These are phyloP conservation scores for Magnaporthiopsis incrustans DNA, from an alignment of 2,329 filamentous ascomycete species.

Conservation along the genomic window DNA sequence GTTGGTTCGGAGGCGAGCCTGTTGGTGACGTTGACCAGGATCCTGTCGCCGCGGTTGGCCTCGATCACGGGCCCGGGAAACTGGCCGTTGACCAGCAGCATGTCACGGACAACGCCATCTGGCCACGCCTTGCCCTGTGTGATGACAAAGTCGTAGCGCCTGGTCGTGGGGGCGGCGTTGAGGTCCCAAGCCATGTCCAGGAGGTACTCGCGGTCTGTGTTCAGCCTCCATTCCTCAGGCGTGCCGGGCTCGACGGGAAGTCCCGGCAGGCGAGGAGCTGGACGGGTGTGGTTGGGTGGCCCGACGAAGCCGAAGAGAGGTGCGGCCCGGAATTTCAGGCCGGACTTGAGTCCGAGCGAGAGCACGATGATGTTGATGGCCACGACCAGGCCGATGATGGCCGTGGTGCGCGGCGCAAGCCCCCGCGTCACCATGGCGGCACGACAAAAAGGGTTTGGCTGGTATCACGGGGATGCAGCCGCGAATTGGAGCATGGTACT, in stretches of 20 bases:
- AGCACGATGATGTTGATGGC: conserved; percentile 5
- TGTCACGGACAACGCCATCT: conserved; percentile 9
- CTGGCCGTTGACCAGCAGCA: conserved; percentile 57
- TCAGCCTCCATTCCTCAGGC: conserved; percentile 10
- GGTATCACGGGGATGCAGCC: not conserved
- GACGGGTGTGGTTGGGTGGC: not conserved
- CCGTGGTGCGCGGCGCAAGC: conserved; percentile 2
- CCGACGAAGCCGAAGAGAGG: conserved; percentile 2
- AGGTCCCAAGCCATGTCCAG: conserved; percentile 41
- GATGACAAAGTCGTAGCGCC: conserved; percentile 54
- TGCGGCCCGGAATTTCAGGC: not conserved
- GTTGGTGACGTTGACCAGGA: conserved; percentile 60
- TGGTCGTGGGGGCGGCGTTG: conserved; percentile 34
- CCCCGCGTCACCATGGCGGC: not conserved
- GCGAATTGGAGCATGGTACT: not conserved
- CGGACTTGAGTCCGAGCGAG: not conserved
- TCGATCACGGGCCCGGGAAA: conserved; percentile 68
- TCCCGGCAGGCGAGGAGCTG: not conserved
- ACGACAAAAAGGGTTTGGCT: not conserved
- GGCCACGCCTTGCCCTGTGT: conserved; percentile 38
- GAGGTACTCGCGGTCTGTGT: conserved; percentile 9
- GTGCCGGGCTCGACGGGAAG: not conserved
- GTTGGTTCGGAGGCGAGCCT: conserved; percentile 18
- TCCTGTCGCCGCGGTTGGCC: conserved; percentile 61
- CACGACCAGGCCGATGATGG: conserved; percentile 3